phyloP scores from a whole-genome alignment of 257 asterid species.

The Coffea canephora region DNA sequence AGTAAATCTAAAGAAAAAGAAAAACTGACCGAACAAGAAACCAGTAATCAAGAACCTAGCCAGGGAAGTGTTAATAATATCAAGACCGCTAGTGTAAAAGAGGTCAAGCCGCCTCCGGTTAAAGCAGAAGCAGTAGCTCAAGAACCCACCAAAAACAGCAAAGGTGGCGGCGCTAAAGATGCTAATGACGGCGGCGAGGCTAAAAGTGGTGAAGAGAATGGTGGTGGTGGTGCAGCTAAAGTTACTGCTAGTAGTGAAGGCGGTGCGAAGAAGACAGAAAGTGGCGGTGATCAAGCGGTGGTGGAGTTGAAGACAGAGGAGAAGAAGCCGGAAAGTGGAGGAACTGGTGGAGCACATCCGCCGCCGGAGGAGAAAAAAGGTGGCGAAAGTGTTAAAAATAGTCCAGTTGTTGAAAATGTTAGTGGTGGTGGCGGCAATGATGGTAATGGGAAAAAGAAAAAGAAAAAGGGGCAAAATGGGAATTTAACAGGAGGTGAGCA shows the following conservation, averaged over 20 bases:
- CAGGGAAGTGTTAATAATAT: conserved; percentile 3
- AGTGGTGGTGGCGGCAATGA: conserved; percentile 16
- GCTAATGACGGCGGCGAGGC: background rate
- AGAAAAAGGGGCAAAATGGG: conserved; percentile 54
- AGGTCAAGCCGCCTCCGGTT: conserved; percentile 14
- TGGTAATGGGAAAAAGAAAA: conserved; percentile 45
- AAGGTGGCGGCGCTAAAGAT: background rate
- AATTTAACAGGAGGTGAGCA: conserved; percentile 16
- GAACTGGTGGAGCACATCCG: background rate
- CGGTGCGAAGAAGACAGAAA: conserved; percentile 4
- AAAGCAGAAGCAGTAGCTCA: conserved; percentile 16
- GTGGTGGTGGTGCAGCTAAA: conserved; percentile 13
- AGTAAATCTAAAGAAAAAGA: conserved; percentile 18
- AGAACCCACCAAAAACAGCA: conserved; percentile 2
- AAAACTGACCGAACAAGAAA: conserved; percentile 22
- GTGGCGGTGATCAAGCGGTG: conserved; percentile 9
- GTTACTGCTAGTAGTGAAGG: conserved; percentile 6
- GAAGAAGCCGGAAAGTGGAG: conserved; percentile 32
- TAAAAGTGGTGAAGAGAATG: conserved; percentile 15
- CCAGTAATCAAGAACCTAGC: background rate
- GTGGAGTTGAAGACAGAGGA: conserved; percentile 28
- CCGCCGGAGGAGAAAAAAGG: conserved; percentile 30
- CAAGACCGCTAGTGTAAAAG: conserved; percentile 7
- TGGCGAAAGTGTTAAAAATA: conserved; percentile 8
- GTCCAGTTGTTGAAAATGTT: conserved; percentile 17